A percentile compares a stretch with the other conserved stretches of the same genome.
phyloP scores from a whole-genome alignment of 805 yeast genomes.

The Saccharomyces kudriavzevii region DNA sequence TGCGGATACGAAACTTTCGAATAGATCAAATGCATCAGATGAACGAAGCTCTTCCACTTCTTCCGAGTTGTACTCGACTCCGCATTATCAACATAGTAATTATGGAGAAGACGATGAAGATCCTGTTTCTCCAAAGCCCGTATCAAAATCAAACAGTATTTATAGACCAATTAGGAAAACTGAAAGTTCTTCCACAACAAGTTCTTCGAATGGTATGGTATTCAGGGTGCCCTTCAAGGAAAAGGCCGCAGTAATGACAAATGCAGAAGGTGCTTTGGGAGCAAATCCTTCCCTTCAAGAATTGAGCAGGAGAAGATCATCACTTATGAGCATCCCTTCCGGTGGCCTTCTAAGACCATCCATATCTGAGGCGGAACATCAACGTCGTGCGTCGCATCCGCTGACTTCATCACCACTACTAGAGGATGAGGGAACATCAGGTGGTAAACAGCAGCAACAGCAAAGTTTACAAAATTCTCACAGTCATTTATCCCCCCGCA shows the following conservation, averaged over 20 bases:
- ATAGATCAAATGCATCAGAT: neutral
- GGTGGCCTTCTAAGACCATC: slow-evolving; percentile 8
- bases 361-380: slow-evolving; percentile 1
- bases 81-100: neutral
- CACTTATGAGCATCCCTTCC: slow-evolving; percentile 10
- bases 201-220: slow-evolving; percentile 26
- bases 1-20: neutral
- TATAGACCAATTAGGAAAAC: slow-evolving; percentile 5
- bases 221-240: slow-evolving; percentile 66
- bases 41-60: neutral
- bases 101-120: slow-evolving; percentile 9
- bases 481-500: slow-evolving; percentile 1
- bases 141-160: slow-evolving; percentile 1
- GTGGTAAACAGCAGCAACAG: neutral
- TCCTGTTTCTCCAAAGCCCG: slow-evolving; percentile 11
- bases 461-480: slow-evolving; percentile 1
- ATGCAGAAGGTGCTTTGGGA: slow-evolving; percentile 5
- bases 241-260: slow-evolving; percentile 11
- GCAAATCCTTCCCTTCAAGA: slow-evolving; percentile 5
- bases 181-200: slow-evolving; percentile 15
- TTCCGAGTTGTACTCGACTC: neutral
- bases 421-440: neutral
- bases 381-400: slow-evolving; percentile 25
- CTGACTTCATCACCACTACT: slow-evolving; percentile 3
- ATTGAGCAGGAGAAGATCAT: slow-evolving; percentile 12